Evolutionary conservation across 2,329 filamentous ascomycete species (phyloP).

Genomic region (Purpureocillium lavendulum): DNA sequence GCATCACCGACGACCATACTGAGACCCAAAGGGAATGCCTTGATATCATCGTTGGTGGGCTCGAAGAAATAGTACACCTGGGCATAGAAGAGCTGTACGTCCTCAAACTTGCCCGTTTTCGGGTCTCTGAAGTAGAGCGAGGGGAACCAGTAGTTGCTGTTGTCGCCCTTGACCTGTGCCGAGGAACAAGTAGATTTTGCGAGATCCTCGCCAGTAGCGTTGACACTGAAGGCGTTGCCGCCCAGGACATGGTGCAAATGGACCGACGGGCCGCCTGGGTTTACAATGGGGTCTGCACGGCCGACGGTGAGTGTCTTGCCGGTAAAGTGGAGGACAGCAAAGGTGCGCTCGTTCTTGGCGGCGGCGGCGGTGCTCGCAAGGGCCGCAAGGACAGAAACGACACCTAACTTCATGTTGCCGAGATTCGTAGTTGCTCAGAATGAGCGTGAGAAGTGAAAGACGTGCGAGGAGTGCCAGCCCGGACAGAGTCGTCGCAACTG

Average conservation of each 20-base stretch:
- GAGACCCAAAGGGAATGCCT: slow-evolving; percentile 62
- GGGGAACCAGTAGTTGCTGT: slow-evolving; percentile 73
- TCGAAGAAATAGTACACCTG: slow-evolving; percentile 72
- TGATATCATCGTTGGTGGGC: slow-evolving; percentile 54
- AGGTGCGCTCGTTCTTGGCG: slow-evolving; percentile 41
- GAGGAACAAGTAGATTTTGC: slow-evolving; percentile 59
- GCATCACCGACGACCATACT: slow-evolving; percentile 63
- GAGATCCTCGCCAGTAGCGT: slow-evolving; percentile 52
- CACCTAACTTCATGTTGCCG: slow-evolving; percentile 26
- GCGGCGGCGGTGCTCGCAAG: slow-evolving; percentile 26
- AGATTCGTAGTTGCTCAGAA: too few relatives aligned
- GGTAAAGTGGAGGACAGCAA: slow-evolving; percentile 65
- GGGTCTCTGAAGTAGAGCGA: slow-evolving; percentile 59
- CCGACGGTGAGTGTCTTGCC: slow-evolving; percentile 55
- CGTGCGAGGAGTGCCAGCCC: neutral
- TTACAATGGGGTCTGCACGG: slow-evolving; percentile 60
- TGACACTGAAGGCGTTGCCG: slow-evolving; percentile 57
- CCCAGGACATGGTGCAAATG: slow-evolving; percentile 68
- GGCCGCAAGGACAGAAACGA: slow-evolving; percentile 25
- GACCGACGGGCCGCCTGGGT: slow-evolving; percentile 44
- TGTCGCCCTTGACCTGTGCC: slow-evolving; percentile 58
- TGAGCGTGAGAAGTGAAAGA: neutral
- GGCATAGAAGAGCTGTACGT: slow-evolving; percentile 63
- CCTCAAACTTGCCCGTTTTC: slow-evolving; percentile 53
- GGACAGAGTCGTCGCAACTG: too few relatives aligned